These are phyloP conservation scores for Macadamia tetraphylla DNA, from an alignment of 164 flowering plant species.

Conservation along the genomic window DNA sequence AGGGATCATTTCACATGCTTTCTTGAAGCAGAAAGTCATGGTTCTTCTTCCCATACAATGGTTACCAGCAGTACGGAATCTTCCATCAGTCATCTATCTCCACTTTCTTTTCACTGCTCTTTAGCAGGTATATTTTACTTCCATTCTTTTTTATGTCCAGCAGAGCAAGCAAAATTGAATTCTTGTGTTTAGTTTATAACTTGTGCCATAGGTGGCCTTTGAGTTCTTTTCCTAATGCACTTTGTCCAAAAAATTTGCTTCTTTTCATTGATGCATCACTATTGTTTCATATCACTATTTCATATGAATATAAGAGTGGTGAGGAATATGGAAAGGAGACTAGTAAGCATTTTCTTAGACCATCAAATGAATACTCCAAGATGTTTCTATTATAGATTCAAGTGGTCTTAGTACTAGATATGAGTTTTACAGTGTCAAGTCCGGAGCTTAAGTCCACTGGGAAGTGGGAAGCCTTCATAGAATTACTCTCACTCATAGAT, in stretches of 20 bases:
- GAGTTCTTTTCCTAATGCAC: not conserved
- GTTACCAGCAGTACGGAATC: conserved; percentile 34
- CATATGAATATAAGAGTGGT: conserved; percentile 60
- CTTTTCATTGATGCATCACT: not conserved
- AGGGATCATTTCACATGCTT: conserved; percentile 27
- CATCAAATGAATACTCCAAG: conserved; percentile 51
- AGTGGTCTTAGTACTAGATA: too few relatives aligned
- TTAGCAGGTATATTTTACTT: conserved; percentile 38
- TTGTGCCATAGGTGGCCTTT: not conserved
- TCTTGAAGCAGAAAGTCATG: conserved; percentile 33
- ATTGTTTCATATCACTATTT: conserved; percentile 2
- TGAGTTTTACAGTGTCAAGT: too few relatives aligned
- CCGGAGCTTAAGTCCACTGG: too few relatives aligned
- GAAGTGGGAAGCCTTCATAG: too few relatives aligned
- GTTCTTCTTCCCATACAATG: conserved; percentile 33
- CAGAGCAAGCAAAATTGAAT: not conserved
- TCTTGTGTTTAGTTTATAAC: not conserved
- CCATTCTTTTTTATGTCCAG: not conserved
- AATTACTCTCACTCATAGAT: too few relatives aligned
- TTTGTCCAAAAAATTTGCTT: not conserved
- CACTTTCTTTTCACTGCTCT: conserved; percentile 34
- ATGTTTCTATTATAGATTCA: conserved; percentile 21
- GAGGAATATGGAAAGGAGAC: conserved; percentile 67
- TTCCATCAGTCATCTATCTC: conserved; percentile 33
- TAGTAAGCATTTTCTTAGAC: conserved; percentile 45